Percentiles rank a stretch among this genome's conserved stretches.
Evolutionary conservation across 768 basidiomycete genomes (phyloP).

Genomic region (Boletus pseudo-olivaceus): DNA sequence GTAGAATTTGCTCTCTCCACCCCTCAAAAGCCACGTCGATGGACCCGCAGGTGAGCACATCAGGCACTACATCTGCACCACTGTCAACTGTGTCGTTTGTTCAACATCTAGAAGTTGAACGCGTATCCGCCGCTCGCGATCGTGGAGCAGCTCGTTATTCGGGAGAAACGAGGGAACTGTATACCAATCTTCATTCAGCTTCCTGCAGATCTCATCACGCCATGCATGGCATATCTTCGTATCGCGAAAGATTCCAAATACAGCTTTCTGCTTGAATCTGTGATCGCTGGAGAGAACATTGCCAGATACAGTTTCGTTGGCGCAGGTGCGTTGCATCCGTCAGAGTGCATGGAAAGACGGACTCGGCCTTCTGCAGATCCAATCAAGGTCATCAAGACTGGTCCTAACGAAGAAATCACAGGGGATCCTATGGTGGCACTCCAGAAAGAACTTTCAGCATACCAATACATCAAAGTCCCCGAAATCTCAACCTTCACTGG

Average conservation of each 20-base stretch:
- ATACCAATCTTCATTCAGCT: conserved; percentile 90
- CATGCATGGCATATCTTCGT: conserved; percentile 93
- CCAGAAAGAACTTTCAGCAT: conserved; percentile 80
- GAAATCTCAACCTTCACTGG: conserved; percentile 94
- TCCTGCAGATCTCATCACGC: conserved; percentile 94
- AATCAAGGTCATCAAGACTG: conserved; percentile 86
- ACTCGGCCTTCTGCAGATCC: conserved; percentile 58
- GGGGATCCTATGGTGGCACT: conserved; percentile 87
- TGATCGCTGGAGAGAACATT: conserved; percentile 84
- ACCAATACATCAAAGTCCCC: conserved; percentile 88
- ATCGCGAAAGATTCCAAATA: conserved; percentile 90
- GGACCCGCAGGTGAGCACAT: conserved; percentile 47
- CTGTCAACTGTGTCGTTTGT: conserved; percentile 55
- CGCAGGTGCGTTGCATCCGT: conserved; percentile 58
- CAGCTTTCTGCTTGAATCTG: conserved; percentile 93
- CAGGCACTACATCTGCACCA: conserved; percentile 16
- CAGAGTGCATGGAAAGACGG: background rate
- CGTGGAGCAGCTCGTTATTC: conserved; percentile 72
- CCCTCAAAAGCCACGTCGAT: conserved; percentile 25
- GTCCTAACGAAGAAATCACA: conserved; percentile 72
- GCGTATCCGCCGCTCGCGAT: conserved; percentile 69
- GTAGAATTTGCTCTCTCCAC: background rate
- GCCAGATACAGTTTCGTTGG: conserved; percentile 97
- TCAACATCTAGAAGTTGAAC: conserved; percentile 51
- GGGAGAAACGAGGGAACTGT: conserved; percentile 86